Percentiles rank a stretch among this genome's conserved stretches.
Conservation (phyloP, 2,329 filamentous ascomycete genomes). For the Colletotrichum sp. region DNA sequence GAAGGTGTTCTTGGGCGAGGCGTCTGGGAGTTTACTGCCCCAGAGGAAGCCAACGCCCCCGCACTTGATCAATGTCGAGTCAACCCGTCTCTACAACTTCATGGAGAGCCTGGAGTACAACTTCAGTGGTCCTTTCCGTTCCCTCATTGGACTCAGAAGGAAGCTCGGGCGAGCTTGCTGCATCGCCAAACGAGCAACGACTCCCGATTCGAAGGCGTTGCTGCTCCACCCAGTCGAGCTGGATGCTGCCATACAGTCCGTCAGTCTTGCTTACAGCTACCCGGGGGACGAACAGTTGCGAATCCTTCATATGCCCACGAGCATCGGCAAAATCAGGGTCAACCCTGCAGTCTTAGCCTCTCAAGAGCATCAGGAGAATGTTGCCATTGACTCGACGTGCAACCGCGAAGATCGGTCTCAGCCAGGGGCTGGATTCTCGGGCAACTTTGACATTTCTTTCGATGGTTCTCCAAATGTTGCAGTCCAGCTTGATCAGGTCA, state of each 20-base stretch:
- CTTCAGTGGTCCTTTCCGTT: neutral
- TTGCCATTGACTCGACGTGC: neutral
- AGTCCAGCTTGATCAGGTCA: neutral
- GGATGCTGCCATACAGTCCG: slow-evolving; percentile 38
- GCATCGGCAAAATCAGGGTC: slow-evolving; percentile 23
- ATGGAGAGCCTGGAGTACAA: neutral
- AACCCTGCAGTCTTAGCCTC: neutral
- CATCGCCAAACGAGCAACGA: neutral
- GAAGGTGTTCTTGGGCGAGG: neutral
- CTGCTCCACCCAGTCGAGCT: slow-evolving; percentile 33
- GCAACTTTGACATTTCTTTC: neutral
- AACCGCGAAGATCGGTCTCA: neutral
- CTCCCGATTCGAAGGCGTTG: slow-evolving; percentile 21
- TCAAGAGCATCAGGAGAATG: neutral
- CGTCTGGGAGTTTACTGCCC: neutral
- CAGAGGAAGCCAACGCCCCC: neutral
- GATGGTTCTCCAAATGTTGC: neutral
- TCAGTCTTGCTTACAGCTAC: slow-evolving; percentile 33
- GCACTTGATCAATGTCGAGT: neutral
- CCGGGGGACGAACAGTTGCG: slow-evolving; percentile 36
- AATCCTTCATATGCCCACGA: slow-evolving; percentile 32
- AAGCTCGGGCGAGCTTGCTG: neutral
- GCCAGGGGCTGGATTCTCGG: neutral
- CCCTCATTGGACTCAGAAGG: neutral
- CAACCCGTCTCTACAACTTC: neutral